phyloP scores from a whole-genome alignment of 2,329 filamentous ascomycete genomes.

The Ilyonectria mors-panacis region DNA sequence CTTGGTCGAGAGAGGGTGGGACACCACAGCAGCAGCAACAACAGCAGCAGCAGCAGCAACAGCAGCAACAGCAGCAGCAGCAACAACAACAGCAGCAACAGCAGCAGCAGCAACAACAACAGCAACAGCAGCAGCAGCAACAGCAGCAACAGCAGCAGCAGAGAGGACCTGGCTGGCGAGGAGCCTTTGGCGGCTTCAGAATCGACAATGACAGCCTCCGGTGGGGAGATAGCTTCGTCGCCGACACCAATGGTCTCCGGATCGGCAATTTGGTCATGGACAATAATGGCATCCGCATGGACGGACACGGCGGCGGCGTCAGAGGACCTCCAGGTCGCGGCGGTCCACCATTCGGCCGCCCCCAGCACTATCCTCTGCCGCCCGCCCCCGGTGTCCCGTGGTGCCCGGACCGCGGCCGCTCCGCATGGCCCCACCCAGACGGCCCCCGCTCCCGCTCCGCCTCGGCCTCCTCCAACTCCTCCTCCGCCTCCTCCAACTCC shows the following conservation, averaged over 20 bases:
- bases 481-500: constrained; percentile 55
- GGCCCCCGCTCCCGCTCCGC: constrained; percentile 51
- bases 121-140: neutral
- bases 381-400: constrained; percentile 24
- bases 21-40: constrained; percentile 22
- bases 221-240: constrained; percentile 60
- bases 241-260: constrained; percentile 61
- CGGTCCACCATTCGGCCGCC: constrained; percentile 18
- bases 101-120: neutral
- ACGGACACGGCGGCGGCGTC: constrained; percentile 17
- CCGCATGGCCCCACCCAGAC: constrained; percentile 29
- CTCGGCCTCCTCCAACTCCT: constrained; percentile 53
- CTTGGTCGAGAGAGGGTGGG: constrained; percentile 32
- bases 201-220: constrained; percentile 61
- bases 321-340: constrained; percentile 9
- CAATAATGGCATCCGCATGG: constrained; percentile 55
- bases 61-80: neutral
- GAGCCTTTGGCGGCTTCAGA: constrained; percentile 53
- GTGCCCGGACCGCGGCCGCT: constrained; percentile 32
- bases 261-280: constrained; percentile 62
- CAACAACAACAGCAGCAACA: neutral
- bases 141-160: neutral
- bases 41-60: neutral
- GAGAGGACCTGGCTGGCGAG: constrained; percentile 27
- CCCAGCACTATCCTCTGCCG: constrained; percentile 23